Evolutionary conservation across 495 filamentous ascomycete genomes (phyloP).

Genomic region (Tuber magnatum): DNA sequence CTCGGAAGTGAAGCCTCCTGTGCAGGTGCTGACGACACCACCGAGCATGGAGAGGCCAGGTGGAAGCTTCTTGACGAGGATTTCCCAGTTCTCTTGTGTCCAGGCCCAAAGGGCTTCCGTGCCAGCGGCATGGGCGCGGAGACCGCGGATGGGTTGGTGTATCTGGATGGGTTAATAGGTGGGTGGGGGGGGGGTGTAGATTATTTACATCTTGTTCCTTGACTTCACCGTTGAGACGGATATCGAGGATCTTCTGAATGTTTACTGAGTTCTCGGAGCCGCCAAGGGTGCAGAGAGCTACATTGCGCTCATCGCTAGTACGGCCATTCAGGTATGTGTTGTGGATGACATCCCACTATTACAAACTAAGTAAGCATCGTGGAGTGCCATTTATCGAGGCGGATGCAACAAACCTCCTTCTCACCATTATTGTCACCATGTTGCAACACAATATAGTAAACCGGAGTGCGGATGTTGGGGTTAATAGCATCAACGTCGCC

Average conservation of each 20-base stretch:
- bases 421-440: slow-evolving; percentile 55
- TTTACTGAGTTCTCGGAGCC: slow-evolving; percentile 68
- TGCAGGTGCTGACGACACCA: slow-evolving; percentile 73
- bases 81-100: slow-evolving; percentile 81
- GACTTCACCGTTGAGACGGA: slow-evolving; percentile 73
- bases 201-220: slow-evolving; percentile 70
- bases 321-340: slow-evolving; percentile 77
- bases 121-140: slow-evolving; percentile 70
- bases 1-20: slow-evolving; percentile 68
- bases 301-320: slow-evolving; percentile 89
- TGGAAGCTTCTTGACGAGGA: slow-evolving; percentile 67
- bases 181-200: background rate
- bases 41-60: slow-evolving; percentile 79
- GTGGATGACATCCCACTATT: slow-evolving; percentile 66
- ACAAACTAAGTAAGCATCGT: slow-evolving; percentile 20
- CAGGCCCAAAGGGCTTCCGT: slow-evolving; percentile 74
- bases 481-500: slow-evolving; percentile 65
- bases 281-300: slow-evolving; percentile 80
- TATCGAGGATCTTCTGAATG: slow-evolving; percentile 68
- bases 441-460: slow-evolving; percentile 64
- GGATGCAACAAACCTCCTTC: slow-evolving; percentile 53
- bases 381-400: slow-evolving; percentile 5
- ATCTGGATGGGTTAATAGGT: slow-evolving; percentile 44
- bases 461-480: slow-evolving; percentile 62
- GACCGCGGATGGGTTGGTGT: slow-evolving; percentile 72